Evolutionary conservation across 441 rosid species (phyloP), one percentile per base, ranked within the genome.

Genomic region (Croton setiger): DNA sequence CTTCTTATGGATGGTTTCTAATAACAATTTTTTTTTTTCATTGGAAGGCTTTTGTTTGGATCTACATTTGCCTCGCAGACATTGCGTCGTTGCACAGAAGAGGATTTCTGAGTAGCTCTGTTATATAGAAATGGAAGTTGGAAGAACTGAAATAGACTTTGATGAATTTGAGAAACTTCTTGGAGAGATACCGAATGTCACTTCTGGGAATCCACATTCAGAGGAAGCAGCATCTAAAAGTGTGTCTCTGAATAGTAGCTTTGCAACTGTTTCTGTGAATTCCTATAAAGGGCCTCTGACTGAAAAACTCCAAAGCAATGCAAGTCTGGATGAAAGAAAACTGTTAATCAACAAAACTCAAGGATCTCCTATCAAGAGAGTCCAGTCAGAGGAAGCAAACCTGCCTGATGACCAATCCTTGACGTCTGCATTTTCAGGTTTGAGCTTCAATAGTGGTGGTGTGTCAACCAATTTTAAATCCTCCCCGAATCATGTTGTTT

Each of bases 101-200:
- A 70, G 60, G 66, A 69, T 23, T 47, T 48, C 9, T 43, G 68
- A 58, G n/a, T 33, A 17, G 8, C 3, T 64, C 39, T 69, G 57
- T 53, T 23, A 48, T 68, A 47, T 20, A 45, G 57, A 66, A 76
- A 89, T 92, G 98, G 91, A 83, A 71, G 85, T 80, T 53, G 70
- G 76, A 69, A 84, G 81, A 79, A 69, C 75, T 68, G 92, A 85
- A 69, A 47, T 71, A 58, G 96, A 85, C 74, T 82, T 74, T 18
- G 98, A 89, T 79, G 98, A 92, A 72, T 71, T 90, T 45, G 98
- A 90, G 74, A 88, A 78, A 81, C 90, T 92, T 80, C 88, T 92
- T 0, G 81, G 92, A 27, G 98, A 90, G 86, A 88, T 89, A 74
- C 97, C 98, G 0, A 86, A 83, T 71, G 88, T 88, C 63, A 92